Percentiles rank a stretch among this genome's conserved stretches.
phyloP scores from a whole-genome alignment of 495 filamentous ascomycete species.

The Penicillium taxi region DNA sequence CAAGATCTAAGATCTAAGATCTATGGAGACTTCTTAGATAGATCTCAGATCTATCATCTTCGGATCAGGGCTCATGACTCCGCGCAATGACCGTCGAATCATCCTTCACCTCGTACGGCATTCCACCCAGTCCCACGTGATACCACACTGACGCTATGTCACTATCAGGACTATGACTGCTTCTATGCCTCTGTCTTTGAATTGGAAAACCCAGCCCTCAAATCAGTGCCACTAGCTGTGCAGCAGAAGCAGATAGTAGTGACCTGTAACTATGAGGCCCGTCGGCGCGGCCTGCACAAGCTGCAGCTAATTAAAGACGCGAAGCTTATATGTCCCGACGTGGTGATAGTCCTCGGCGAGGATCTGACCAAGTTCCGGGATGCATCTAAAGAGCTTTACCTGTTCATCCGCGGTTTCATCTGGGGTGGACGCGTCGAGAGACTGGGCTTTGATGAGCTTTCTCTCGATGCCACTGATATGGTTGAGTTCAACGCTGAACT shows the following conservation, averaged over 20 bases:
- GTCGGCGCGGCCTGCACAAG: constrained; percentile 68
- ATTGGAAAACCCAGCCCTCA: constrained; percentile 65
- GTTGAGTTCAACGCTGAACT: constrained; percentile 67
- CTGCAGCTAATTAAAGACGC: constrained; percentile 77
- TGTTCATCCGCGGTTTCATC: constrained; percentile 56
- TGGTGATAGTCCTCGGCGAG: constrained; percentile 79
- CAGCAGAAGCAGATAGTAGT: constrained; percentile 87
- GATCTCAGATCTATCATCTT: too few species aligned
- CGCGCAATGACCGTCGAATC: constrained; percentile 55
- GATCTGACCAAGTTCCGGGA: constrained; percentile 79
- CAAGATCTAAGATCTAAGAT: too few species aligned
- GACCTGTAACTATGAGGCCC: constrained; percentile 91
- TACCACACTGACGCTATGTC: constrained; percentile 8
- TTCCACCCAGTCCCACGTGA: not conserved
- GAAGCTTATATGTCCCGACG: constrained; percentile 69
- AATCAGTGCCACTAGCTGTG: constrained; percentile 61
- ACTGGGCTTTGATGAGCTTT: constrained; percentile 82
- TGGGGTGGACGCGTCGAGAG: constrained; percentile 72
- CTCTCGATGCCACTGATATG: constrained; percentile 76
- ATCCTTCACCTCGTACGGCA: constrained; percentile 72
- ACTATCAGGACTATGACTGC: constrained; percentile 72
- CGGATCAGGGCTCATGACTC: too few species aligned
- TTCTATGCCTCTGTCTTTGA: constrained; percentile 92
- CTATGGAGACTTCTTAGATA: too few species aligned
- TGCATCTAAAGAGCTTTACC: constrained; percentile 72